Base-by-base conservation (phyloP, 2,329 filamentous ascomycete species). In the Talaromyces funiculosus region DNA sequence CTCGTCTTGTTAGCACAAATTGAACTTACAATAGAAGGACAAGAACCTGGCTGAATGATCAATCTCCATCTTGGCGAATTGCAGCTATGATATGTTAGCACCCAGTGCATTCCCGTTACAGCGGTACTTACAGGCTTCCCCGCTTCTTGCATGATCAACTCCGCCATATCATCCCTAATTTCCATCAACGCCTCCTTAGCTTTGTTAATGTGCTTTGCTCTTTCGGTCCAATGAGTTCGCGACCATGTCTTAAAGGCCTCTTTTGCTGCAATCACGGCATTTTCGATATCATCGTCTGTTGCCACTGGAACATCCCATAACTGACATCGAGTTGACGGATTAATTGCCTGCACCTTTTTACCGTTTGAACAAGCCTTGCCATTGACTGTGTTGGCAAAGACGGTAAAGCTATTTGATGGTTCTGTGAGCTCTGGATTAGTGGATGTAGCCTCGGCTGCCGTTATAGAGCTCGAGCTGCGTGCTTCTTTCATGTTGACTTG, bases 191-290 rank as follows among this genome's bases (percentile, higher is more conserved):
- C 69, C 14, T 78, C 74, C 38, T 75, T 74, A 26, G 81, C 71
- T 53, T 74, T 73, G 38, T 70, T 67, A 7, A 82, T 68, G 12
- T 73, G 67, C 4, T 72, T 71, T 40, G 76, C 71, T 37, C 81
- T 75, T 64, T 82, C 77, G 3, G 73, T 68, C 53, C 75, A 72
- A 1, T 77, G 71, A 3, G 75, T 79, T 53, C 73, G 71, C 24
- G 75, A 75, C 82, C 81, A 84, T 0, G 74, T 71, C 60, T 72
- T 71, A 67, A 81, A 80, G 3, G 80, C 81, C 26, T 70, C 69
- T 49, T 75, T 73, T 4, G 79, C 81, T 0, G 78, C 76, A 3
- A 68, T 64, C 9, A 83, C 79, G 37, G 79, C 78, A 61, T 77
- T 72, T 53, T 81, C 74, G 6, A 82, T 72, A 66, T 81, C 78